Evolutionary conservation across 2,329 filamentous ascomycete species (phyloP).

Genomic region (Lasiodiplodia citricola): DNA sequence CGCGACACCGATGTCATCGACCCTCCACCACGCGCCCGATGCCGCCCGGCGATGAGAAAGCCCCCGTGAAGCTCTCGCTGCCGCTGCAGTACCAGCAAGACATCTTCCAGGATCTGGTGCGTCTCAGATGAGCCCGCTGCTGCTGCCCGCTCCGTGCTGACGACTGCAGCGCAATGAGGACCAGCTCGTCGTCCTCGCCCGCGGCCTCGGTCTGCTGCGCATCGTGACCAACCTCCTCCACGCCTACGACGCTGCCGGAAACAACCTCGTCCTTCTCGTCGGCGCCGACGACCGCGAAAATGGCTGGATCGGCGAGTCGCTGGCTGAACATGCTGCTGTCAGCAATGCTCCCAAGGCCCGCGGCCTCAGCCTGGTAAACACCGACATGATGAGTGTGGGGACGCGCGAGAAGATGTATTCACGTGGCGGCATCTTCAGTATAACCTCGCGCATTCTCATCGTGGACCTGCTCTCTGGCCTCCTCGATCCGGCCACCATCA

Average conservation of each 20-base stretch:
- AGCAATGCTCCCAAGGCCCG: conserved; percentile 82
- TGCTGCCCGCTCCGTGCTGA: conserved; percentile 64
- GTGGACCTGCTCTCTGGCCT: conserved; percentile 89
- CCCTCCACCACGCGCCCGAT: conserved; percentile 33
- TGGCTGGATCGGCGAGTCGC: conserved; percentile 92
- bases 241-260: conserved; percentile 93
- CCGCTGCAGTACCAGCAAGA: conserved; percentile 91
- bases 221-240: conserved; percentile 96
- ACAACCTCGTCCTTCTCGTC: conserved; percentile 87
- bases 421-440: conserved; percentile 88
- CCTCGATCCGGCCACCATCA: conserved; percentile 81
- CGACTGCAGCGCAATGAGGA: conserved; percentile 71
- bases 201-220: conserved; percentile 88
- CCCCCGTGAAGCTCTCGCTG: conserved; percentile 79
- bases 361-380: conserved; percentile 90
- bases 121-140: neutral
- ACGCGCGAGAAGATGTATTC: conserved; percentile 91
- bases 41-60: conserved; percentile 47
- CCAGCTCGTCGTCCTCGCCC: conserved; percentile 89
- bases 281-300: conserved; percentile 93
- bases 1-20: conserved; percentile 17
- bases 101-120: conserved; percentile 69
- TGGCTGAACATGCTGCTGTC: conserved; percentile 93
- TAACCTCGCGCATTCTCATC: conserved; percentile 93
- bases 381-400: conserved; percentile 86